Conservation (phyloP, 768 basidiomycete species). For the Boletus bicolor region DNA sequence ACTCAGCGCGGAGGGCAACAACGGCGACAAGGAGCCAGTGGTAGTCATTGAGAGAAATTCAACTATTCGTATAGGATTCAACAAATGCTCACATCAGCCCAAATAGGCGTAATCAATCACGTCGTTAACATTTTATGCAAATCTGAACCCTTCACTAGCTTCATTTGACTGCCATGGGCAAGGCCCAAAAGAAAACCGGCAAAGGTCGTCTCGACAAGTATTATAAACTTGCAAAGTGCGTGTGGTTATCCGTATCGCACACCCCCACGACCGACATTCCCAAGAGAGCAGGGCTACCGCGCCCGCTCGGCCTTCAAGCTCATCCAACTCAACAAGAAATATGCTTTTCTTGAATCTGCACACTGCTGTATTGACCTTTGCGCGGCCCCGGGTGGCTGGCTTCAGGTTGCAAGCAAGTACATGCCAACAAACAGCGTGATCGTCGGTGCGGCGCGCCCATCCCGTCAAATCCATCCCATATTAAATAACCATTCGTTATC, state of each 20-base stretch:
- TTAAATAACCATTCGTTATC: conserved; percentile 6
- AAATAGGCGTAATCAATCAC: conserved; percentile 18
- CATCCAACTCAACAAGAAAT: conserved; percentile 98
- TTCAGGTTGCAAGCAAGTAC: conserved; percentile 97
- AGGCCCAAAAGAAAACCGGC: conserved; percentile 92
- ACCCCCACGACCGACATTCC: conserved; percentile 9
- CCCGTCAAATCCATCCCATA: conserved; percentile 1
- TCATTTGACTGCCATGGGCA: conserved; percentile 49
- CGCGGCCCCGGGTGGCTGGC: conserved; percentile 98
- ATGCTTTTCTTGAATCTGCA: conserved; percentile 82
- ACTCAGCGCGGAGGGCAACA: conserved; percentile 18
- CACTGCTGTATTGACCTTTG: conserved; percentile 97
- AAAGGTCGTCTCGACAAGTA: conserved; percentile 97
- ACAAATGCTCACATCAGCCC: background rate
- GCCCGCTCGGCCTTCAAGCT: conserved; percentile 99
- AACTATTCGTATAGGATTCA: background rate
- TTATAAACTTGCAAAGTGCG: conserved; percentile 90
- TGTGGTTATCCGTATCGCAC: conserved; percentile 2
- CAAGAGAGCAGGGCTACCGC: conserved; percentile 96
- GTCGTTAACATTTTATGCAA: background rate
- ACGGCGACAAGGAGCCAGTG: conserved; percentile 28
- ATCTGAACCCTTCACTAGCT: background rate
- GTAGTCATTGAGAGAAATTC: conserved; percentile 18
- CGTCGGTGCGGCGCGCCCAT: conserved; percentile 55
- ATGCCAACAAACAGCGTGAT: conserved; percentile 93